Conservation (phyloP, 169 alveolate species). For the Pseudocohnilembus persalinus region DNA sequence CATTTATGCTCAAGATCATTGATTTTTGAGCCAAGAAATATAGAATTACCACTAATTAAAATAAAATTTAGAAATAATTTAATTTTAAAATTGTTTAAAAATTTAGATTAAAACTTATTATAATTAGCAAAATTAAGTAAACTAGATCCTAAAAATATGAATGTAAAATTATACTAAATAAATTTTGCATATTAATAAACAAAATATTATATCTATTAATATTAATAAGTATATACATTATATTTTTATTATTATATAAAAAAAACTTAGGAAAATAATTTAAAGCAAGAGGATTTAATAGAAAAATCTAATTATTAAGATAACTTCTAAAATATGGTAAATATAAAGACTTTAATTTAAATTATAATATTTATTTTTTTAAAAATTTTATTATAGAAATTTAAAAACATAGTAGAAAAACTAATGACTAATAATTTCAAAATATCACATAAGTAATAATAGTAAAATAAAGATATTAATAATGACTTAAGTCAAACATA, state of each 20-base stretch:
- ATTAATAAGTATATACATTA: neutral
- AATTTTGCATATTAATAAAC: neutral
- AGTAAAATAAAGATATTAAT: neutral
- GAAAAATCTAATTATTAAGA: too few relatives aligned
- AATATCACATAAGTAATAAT: too few relatives aligned
- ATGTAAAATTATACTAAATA: slow-evolving; percentile 18
- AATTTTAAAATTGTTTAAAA: slow-evolving; percentile 33
- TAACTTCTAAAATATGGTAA: too few relatives aligned
- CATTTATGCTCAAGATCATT: slow-evolving; percentile 45
- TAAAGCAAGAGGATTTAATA: neutral
- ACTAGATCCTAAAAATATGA: slow-evolving; percentile 10
- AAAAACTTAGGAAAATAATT: neutral
- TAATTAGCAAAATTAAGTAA: neutral
- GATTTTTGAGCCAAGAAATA: slow-evolving; percentile 36
- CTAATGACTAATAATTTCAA: too few relatives aligned
- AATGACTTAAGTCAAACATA: neutral
- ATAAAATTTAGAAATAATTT: slow-evolving; percentile 37
- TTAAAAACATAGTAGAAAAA: slow-evolving; percentile 13
- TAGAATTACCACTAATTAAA: slow-evolving; percentile 32
- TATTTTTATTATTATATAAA: neutral
- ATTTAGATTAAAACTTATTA: slow-evolving; percentile 15
- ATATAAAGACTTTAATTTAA: neutral
- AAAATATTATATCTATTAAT: slow-evolving; percentile 2
- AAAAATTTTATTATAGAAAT: neutral
- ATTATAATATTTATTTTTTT: neutral